Conservation (phyloP, 225 moss, liverwort and hornwort species). For the Antitrichia curtipendula region DNA sequence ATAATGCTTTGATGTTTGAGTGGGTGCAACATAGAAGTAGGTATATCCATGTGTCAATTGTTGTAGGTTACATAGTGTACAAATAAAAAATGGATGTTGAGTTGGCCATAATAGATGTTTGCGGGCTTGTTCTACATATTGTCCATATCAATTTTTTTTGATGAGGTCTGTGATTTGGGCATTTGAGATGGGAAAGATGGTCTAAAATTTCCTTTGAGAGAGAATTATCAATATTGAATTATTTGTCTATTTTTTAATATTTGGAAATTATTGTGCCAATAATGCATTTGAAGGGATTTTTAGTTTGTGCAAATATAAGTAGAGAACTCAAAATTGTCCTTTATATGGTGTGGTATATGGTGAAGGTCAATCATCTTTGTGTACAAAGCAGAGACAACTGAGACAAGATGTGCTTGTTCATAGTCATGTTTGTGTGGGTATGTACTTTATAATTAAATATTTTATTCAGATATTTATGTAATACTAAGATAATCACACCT, state of each 20-base stretch:
- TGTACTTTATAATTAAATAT: too few relatives aligned
- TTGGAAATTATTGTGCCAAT: not conserved
- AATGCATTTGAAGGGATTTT: not conserved
- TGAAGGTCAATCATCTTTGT: not conserved
- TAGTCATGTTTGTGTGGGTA: not conserved
- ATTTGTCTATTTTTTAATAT: not conserved
- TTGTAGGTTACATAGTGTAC: accelerated
- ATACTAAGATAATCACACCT: not conserved
- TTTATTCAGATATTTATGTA: not conserved
- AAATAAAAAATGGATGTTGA: not conserved
- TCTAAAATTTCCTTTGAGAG: not conserved
- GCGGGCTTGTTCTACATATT: accelerated
- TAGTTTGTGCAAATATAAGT: not conserved
- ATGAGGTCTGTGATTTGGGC: not conserved
- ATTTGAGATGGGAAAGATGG: not conserved
- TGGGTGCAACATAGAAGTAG: not conserved
- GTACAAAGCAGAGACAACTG: accelerated
- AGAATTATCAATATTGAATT: not conserved
- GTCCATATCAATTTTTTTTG: not conserved
- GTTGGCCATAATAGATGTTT: not conserved
- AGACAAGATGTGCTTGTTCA: accelerated
- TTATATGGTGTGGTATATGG: too few relatives aligned
- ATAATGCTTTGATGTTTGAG: not conserved
- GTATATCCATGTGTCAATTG: not conserved
- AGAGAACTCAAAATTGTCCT: not conserved